Evolutionary conservation across 2,329 filamentous ascomycete genomes (phyloP).

Genomic region (Fusarium miscanthi): DNA sequence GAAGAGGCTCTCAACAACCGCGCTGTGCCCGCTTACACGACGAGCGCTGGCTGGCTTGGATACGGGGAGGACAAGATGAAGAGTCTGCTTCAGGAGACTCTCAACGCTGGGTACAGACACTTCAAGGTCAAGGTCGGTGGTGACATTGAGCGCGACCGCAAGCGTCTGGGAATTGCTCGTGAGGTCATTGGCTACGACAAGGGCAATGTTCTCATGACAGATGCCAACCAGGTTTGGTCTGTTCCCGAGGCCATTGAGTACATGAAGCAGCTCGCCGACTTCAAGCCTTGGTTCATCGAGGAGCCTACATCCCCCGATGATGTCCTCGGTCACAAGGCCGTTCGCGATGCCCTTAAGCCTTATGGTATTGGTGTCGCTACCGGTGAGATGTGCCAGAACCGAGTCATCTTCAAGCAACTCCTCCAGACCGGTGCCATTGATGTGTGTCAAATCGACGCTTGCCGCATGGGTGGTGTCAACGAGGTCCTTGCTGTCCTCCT

Average conservation of each 20-base stretch:
- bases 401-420: constrained; percentile 93
- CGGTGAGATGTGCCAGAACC: constrained; percentile 96
- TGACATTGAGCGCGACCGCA: constrained; percentile 76
- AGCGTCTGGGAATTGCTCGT: constrained; percentile 77
- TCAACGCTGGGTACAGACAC: constrained; percentile 80
- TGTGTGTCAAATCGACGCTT: constrained; percentile 90
- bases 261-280: constrained; percentile 84
- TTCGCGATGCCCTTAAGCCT: constrained; percentile 81
- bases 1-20: constrained; percentile 77
- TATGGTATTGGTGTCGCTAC: constrained; percentile 86
- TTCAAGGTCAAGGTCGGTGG: constrained; percentile 93
- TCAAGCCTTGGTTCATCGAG: constrained; percentile 94
- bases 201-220: constrained; percentile 89
- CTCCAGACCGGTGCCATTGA: constrained; percentile 84
- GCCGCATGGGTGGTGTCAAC: constrained; percentile 89
- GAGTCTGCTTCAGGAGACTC: constrained; percentile 76
- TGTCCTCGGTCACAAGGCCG: constrained; percentile 86
- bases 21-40: constrained; percentile 92
- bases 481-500: constrained; percentile 91
- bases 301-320: constrained; percentile 93
- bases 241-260: constrained; percentile 89
- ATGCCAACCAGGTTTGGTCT: constrained; percentile 93
- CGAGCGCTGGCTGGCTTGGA: constrained; percentile 90
- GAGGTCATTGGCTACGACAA: constrained; percentile 84
- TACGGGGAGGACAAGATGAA: constrained; percentile 91